Conservation (phyloP, 1,284 basidiomycete species). For the Cryptococcus hybrid region DNA sequence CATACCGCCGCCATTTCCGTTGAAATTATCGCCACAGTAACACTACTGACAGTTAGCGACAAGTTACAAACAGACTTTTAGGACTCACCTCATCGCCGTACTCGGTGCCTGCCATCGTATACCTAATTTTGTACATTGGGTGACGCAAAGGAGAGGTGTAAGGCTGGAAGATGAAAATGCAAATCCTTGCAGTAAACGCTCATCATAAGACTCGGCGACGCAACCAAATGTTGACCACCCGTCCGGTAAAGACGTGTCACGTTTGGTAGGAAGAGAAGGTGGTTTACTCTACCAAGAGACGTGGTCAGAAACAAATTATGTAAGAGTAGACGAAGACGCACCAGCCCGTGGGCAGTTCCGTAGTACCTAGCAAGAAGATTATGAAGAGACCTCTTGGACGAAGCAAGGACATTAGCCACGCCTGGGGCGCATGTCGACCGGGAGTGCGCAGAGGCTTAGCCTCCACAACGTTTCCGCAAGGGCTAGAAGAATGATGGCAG, state of each 20-base stretch:
- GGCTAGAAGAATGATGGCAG: conserved; percentile 2
- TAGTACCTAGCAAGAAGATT: conserved; percentile 30
- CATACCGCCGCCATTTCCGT: conserved; percentile 27
- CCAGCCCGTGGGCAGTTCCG: conserved; percentile 33
- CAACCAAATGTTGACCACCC: conserved; percentile 48
- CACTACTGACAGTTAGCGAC: conserved; percentile 21
- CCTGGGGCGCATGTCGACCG: conserved; percentile 41
- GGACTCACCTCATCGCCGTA: conserved; percentile 38
- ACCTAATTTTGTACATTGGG: conserved; percentile 40
- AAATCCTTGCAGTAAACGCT: conserved; percentile 40
- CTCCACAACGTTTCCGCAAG: conserved; percentile 32
- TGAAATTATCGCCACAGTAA: conserved; percentile 38
- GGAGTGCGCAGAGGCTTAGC: conserved; percentile 30
- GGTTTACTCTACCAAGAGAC: conserved; percentile 24
- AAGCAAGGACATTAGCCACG: conserved; percentile 29
- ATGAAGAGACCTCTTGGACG: conserved; percentile 26
- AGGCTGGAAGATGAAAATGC: conserved; percentile 28
- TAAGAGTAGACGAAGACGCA: conserved; percentile 14
- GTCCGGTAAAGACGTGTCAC: conserved; percentile 29
- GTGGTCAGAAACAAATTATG: neutral
- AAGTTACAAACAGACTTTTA: neutral
- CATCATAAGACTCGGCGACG: conserved; percentile 38
- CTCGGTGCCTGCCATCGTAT: conserved; percentile 42
- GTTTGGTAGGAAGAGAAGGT: conserved; percentile 30
- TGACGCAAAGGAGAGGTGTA: conserved; percentile 37